phyloP scores from a whole-genome alignment of 805 yeast species.

The Kuraishia piskuri region DNA sequence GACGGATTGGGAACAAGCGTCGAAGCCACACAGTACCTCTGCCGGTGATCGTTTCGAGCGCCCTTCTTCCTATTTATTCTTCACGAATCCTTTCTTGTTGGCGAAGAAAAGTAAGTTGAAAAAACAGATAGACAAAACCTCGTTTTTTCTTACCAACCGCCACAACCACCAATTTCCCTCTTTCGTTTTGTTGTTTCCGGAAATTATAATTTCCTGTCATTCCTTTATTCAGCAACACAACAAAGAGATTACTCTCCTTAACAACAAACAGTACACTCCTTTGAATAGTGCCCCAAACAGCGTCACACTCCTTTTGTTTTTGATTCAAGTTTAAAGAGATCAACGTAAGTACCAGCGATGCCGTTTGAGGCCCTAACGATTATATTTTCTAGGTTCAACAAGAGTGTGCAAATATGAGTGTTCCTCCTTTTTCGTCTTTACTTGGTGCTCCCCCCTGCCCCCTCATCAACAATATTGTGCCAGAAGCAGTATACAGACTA shows the following conservation, averaged over 20 bases:
- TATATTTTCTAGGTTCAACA: not conserved
- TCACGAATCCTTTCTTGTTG: not conserved
- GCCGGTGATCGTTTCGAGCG: not conserved
- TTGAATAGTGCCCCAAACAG: not conserved
- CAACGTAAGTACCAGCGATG: not conserved
- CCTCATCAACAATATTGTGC: not conserved
- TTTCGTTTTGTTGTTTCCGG: not conserved
- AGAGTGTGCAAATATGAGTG: not conserved
- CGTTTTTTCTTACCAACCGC: not conserved
- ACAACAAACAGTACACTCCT: not conserved
- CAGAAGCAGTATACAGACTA: not conserved
- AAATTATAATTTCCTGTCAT: constrained; percentile 3
- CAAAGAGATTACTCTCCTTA: constrained; percentile 2
- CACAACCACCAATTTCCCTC: not conserved
- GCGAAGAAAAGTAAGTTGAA: not conserved
- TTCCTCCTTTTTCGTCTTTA: too few relatives aligned
- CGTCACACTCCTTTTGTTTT: not conserved
- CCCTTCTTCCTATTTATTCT: not conserved
- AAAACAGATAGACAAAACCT: not conserved
- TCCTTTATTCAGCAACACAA: constrained; percentile 2
- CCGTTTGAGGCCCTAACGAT: not conserved
- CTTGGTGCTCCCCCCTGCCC: too few relatives aligned
- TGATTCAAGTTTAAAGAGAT: not conserved
- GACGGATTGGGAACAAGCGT: not conserved
- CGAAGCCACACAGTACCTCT: not conserved